Evolutionary conservation across 352 stramenopile genomes (phyloP), one percentile per base, ranked within the genome.

Genomic region (Pythium coloratum): DNA sequence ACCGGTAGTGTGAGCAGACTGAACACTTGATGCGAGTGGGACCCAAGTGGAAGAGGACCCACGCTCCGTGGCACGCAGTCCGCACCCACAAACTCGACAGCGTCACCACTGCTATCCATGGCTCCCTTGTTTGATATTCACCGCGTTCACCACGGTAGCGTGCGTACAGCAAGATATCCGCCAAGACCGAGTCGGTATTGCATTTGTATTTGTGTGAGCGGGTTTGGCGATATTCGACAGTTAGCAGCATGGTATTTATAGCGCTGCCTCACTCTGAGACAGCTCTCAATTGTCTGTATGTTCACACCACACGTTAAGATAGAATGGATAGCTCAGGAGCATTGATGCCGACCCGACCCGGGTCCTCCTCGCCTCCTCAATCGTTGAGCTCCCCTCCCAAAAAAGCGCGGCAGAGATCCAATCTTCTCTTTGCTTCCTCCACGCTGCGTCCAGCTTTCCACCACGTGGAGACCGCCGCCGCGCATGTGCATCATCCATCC

Each of bases 381-480:
- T 44, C 38, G 10, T 44, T 44, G 38, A 44, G 38, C 38, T 44
- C 46, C 46, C 20, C 46, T 26, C 46, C n/a, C 46, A 56, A 26
- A 56, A 56, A 56, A 56, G 50, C 50, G 50, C 50, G 50, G 50
- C 12, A 56, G 50, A 56, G 46, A 53, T 30, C 46, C 46, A 53
- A 53, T 32, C 7, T 30, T 32, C 46, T 53, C n/a, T 26, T 6
- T 20, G 20, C n/a, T 53, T 50, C 32, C 9, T 49, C 55, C 18
- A 32, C 9, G 6, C 55, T 47, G 33, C 61, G 38, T 26, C 54
- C 8, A 33, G n/a, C 30, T 9, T 46, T 34, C 36, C 54, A 62
- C 65, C 65, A 71, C 59, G 65, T 71, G 51, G 65, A 66, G 33
- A 47, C 54, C 54, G 51, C 40, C 51, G 51, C 32, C 13, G 32